phyloP scores from a whole-genome alignment of 2,329 filamentous ascomycete species.

The Aspergillus neoniger region DNA sequence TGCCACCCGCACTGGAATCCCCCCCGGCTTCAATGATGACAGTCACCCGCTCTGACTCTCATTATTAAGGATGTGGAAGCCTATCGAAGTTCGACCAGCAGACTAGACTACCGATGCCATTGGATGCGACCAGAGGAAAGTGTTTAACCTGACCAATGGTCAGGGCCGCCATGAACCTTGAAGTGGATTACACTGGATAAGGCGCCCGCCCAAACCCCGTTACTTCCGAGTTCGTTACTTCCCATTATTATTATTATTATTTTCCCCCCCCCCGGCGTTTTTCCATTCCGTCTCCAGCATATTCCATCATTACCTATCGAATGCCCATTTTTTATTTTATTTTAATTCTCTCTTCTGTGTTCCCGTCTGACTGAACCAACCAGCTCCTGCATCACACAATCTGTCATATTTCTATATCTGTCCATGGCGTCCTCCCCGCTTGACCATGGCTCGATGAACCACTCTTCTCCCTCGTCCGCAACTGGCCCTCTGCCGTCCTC shows the following conservation, averaged over 20 bases:
- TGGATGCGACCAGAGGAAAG: neutral
- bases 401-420: neutral
- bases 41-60: neutral
- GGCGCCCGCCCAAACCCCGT: constrained; percentile 24
- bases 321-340: neutral
- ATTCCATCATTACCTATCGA: neutral
- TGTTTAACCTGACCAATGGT: neutral
- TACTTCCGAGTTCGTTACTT: constrained; percentile 30
- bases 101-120: neutral
- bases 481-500: constrained; percentile 13
- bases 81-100: constrained; percentile 12
- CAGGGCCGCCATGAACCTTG: neutral
- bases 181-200: neutral
- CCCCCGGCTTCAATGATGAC: neutral
- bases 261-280: constrained; percentile 1
- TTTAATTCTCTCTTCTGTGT: neutral
- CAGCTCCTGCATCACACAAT: neutral
- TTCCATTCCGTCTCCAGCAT: constrained; percentile 1
- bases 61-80: constrained; percentile 10
- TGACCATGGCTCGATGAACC: constrained; percentile 21
- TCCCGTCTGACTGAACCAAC: constrained; percentile 1
- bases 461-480: constrained; percentile 18
- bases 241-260: no score
- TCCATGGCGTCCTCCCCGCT: constrained; percentile 25
- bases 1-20: neutral